Base-by-base conservation (phyloP, 2,329 filamentous ascomycete genomes). In the Cordyceps pruinosa region DNA sequence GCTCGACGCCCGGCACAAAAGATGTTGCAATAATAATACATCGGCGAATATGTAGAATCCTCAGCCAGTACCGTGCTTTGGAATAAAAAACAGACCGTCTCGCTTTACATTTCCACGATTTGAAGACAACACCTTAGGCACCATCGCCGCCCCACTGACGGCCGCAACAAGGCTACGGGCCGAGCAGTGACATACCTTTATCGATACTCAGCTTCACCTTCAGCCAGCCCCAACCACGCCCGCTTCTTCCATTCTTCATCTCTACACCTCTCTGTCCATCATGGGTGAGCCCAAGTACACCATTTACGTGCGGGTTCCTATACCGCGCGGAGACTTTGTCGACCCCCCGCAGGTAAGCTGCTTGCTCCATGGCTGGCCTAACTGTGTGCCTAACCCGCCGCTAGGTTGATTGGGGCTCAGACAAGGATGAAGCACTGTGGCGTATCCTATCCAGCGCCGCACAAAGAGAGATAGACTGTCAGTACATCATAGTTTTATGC, bases 391-490 rank as follows among this genome's bases (percentile, higher is more conserved):
- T 70, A 60, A 65, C 64, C 53, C 52, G 19, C 49, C 17, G 23
- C 49, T 58, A 95, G 90, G 86, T 94, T 56, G 84, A 90, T 70
- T 99, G 94, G 94, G 86, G 92, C 71, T 81, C 87, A 1, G 77
- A 81, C 23, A 97, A 97, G 71, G 94, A 97, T 67, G 88, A 90
- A 59, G 85, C 85, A 10, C 74, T 99, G 17, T 99, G 94, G 94
- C 89, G 89, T 70, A 84, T 96, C 52, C 82, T 97, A 6, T 96
- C 91, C 0, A 86, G 86, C 60, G 85, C 87, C 32, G 85, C 89
- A 2, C 90, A 90, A 68, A 88, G 85, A 58, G 88, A 96, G 67
- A 85, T 97, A 67, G 85, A 97, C 69, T 99, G 93, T 95, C 77
- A 70, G 77, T 30, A n/a, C 39, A n/a, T 26, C 23, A 34, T 17